Conservation (phyloP, 2,329 filamentous ascomycete genomes). For the Paracoccidioides lutzii region DNA sequence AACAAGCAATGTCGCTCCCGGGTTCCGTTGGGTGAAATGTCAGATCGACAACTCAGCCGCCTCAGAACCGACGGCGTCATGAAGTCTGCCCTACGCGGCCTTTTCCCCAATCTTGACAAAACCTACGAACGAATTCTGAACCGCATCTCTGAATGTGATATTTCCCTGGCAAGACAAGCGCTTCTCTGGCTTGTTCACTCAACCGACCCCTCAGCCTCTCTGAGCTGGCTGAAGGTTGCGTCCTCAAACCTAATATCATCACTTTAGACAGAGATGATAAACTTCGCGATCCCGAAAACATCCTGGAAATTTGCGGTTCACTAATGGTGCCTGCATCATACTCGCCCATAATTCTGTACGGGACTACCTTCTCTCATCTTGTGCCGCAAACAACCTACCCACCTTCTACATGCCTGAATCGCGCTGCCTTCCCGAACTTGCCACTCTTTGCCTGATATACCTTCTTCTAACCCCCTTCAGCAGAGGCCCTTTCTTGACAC, state of each 20-base stretch:
- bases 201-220: neutral
- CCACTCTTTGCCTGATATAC: constrained; percentile 3
- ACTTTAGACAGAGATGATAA: neutral
- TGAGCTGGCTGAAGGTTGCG: neutral
- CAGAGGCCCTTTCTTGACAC: neutral
- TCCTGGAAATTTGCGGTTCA: neutral
- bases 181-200: constrained; percentile 4
- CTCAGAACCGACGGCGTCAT: constrained; percentile 2
- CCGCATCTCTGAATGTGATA: neutral
- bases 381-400: neutral
- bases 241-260: neutral
- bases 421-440: constrained; percentile 1
- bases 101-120: constrained; percentile 3
- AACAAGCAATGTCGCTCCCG: neutral
- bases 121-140: constrained; percentile 3
- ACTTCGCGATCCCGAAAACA: constrained; percentile 2
- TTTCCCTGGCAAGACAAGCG: constrained; percentile 1
- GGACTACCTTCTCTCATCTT: constrained; percentile 1
- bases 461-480: neutral
- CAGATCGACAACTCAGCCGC: constrained; percentile 3
- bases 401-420: constrained; percentile 1
- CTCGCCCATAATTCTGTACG: constrained; percentile 4
- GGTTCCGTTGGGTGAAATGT: constrained; percentile 6
- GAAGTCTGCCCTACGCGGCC: neutral
- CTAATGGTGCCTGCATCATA: neutral